Conservation (phyloP, 176 grass and related monocot species). For the Triticum turgidum region DNA sequence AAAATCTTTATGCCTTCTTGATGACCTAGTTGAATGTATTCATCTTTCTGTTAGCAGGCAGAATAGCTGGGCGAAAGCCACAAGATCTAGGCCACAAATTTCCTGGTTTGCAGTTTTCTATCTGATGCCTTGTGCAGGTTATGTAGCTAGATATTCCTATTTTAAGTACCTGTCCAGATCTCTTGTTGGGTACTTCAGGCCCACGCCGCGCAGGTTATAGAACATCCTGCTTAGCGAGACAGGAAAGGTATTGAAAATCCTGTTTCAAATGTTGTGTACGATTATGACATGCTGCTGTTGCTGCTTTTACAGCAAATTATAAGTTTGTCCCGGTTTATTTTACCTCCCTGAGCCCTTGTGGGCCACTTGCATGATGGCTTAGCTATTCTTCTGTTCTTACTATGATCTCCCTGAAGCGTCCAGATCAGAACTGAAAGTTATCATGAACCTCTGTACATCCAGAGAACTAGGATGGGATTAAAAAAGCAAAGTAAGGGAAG, state of each 20-base stretch:
- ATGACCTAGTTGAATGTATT: background rate
- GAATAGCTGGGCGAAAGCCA: background rate
- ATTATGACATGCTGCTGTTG: background rate
- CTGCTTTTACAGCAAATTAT: background rate
- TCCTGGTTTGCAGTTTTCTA: background rate
- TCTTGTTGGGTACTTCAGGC: background rate
- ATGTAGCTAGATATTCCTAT: background rate
- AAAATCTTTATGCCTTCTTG: background rate
- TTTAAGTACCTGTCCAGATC: background rate
- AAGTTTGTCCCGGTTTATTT: background rate
- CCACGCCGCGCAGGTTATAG: background rate
- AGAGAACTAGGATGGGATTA: background rate
- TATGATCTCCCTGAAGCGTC: background rate
- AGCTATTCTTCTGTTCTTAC: background rate
- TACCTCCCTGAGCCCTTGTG: background rate
- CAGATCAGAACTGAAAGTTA: background rate
- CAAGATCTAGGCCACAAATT: background rate
- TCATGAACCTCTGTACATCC: background rate
- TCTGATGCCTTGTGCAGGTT: background rate
- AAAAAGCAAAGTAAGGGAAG: background rate
- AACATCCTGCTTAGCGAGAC: background rate
- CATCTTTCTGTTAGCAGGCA: background rate
- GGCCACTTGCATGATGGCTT: background rate
- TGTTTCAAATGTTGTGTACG: background rate
- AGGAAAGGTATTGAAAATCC: background rate